These are phyloP conservation scores for Talaromyces sp. DNA, from an alignment of 2,329 filamentous ascomycete genomes.

Conservation along the genomic window DNA sequence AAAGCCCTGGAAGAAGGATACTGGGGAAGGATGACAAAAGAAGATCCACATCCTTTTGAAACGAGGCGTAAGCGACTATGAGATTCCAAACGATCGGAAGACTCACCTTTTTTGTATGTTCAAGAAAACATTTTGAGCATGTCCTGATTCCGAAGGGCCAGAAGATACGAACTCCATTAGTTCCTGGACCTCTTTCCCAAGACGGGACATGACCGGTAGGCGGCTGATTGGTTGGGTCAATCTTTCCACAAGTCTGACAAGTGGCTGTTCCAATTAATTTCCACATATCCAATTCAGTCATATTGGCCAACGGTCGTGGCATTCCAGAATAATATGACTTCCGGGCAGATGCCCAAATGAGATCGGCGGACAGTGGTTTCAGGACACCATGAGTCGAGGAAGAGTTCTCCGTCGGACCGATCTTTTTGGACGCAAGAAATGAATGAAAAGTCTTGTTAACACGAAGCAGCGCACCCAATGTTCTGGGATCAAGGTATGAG, in stretches of 20 bases:
- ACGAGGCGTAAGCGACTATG: slow-evolving; percentile 20
- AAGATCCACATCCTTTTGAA: slow-evolving; percentile 64
- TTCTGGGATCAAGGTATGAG: slow-evolving; percentile 60
- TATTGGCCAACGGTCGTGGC: slow-evolving; percentile 63
- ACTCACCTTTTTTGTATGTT: slow-evolving; percentile 63
- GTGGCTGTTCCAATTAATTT: slow-evolving; percentile 58
- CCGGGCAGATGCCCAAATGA: slow-evolving; percentile 69
- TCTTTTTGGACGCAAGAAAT: slow-evolving; percentile 53
- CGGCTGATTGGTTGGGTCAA: slow-evolving; percentile 17
- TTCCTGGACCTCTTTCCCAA: slow-evolving; percentile 62
- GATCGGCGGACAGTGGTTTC: slow-evolving; percentile 54
- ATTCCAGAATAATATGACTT: slow-evolving; percentile 63
- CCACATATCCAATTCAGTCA: slow-evolving; percentile 74
- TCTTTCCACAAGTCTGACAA: slow-evolving; percentile 67
- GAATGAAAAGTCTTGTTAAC: slow-evolving; percentile 65
- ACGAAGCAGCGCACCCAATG: slow-evolving; percentile 62
- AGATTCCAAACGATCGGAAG: not conserved
- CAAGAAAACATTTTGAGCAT: slow-evolving; percentile 64
- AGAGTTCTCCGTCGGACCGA: slow-evolving; percentile 27
- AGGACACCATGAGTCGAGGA: slow-evolving; percentile 24
- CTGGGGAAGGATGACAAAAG: slow-evolving; percentile 61
- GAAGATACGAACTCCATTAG: slow-evolving; percentile 58
- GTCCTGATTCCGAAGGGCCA: slow-evolving; percentile 68
- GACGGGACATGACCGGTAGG: slow-evolving; percentile 35
- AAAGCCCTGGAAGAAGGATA: slow-evolving; percentile 64